Evolutionary conservation across 139 green algal genomes (phyloP).

Genomic region (Coccomyxa sp.): DNA sequence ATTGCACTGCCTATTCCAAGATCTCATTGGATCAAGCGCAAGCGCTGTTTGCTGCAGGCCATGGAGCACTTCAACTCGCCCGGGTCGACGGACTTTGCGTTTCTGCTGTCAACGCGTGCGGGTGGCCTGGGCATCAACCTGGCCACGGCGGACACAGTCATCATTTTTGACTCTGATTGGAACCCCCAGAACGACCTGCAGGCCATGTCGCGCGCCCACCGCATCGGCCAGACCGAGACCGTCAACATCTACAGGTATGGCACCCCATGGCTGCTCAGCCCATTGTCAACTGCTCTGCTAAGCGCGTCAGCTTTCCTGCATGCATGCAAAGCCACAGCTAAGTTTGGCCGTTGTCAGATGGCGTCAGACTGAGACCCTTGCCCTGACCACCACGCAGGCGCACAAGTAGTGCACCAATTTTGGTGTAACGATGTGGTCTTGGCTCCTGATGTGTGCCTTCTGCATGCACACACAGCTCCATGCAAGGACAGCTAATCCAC

Average conservation of each 20-base stretch:
- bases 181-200: constrained; percentile 80
- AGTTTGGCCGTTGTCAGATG: not conserved
- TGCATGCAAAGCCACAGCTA: not conserved
- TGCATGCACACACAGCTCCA: not conserved
- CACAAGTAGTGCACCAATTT: not conserved
- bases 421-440: not conserved
- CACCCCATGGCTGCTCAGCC: not conserved
- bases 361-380: too few relatives aligned
- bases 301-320: not conserved
- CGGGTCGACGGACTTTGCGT: constrained; percentile 84
- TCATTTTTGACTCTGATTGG: constrained; percentile 75
- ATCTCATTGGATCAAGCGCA: too few relatives aligned
- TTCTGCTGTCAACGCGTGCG: constrained; percentile 88
- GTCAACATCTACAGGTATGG: constrained; percentile 91
- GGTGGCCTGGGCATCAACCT: constrained; percentile 90
- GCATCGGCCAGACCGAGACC: constrained; percentile 91
- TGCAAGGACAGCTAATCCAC: not conserved
- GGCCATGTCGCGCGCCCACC: constrained; percentile 89
- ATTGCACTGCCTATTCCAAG: too few relatives aligned
- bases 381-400: not conserved
- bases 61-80: constrained; percentile 97
- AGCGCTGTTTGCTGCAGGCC: constrained; percentile 22
- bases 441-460: not conserved
- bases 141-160: constrained; percentile 76
- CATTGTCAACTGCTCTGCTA: too few relatives aligned